Evolutionary conservation across 371 early-diverging fungal genomes (phyloP), one percentile per base, ranked within the genome.

Genomic region (Zychaea mexicana): DNA sequence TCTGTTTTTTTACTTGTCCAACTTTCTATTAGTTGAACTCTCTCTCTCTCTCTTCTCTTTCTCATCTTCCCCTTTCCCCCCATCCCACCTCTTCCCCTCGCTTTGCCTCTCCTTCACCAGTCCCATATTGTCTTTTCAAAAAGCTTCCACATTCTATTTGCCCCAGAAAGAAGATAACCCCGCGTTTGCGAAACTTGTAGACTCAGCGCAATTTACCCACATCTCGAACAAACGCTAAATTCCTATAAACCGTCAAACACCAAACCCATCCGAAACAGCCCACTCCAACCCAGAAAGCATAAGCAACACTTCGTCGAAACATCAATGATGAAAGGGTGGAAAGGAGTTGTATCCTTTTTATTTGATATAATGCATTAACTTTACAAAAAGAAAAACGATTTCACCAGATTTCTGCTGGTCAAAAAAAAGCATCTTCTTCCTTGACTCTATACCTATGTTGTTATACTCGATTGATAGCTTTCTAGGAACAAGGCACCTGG

Each of bases 301-400:
- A 49, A 22, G n/a, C 21, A 49, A 19, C 49, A 46, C 7, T n/a
- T n/a, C 6, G 22, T 22, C 13, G 21, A 22, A 22, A 33, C 31
- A 31, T 55, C 46, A 56, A 57, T 52, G 39, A 63, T 63, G 64
- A 63, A 63, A 63, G 64, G 64, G 45, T 56, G 55, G 64, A 63
- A 63, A 63, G 64, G 57, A 63, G 64, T 63, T 63, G 64, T 63
- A 63, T 56, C 53, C 52, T 54, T 53, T 62, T 62, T 19, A 17
- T 24, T 61, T n/a, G 26, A 54, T 27, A 27, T 31, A 19, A 39
- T 9, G 4, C n/a, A 1, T 42, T 42, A 42, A 12, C 4, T 12
- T 42, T 42, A n/a, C 0, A 42, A 15, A 42, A 36, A 10, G 42
- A 7, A 42, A 1, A 42, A 17, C n/a, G 42, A 12, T 12, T n/a